Base-by-base conservation (phyloP, 306 rosid genomes). In the Medicago lupulina region DNA sequence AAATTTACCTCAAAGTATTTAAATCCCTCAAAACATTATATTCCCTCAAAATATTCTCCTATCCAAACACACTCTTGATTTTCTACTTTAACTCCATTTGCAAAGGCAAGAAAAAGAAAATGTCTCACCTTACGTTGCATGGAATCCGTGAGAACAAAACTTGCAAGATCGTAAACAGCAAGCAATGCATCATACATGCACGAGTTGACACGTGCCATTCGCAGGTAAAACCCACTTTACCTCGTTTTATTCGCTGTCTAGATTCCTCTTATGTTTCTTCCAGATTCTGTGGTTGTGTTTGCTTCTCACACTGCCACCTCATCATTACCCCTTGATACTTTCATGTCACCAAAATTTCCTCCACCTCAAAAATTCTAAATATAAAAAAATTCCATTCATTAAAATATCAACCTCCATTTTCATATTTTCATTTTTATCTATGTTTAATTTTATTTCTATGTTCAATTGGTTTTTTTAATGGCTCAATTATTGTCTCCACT, bases 241-340 rank as follows among this genome's bases (percentile, higher is more conserved):
- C 78, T 87, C 55, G 12, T 63, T 76, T 59, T 11, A 8, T 11
- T 55, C 68, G 50, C 64, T 61, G 12, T 31, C 55, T 68, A 59
- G 82, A 88, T 82, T 80, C 88, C 43, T 81, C 78, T 73, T 4
- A 46, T 21, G 71, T 74, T 63, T 59, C 75, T 21, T 79, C 80
- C 83, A 82, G 74, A 67, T 89, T 88, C 81, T 59, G 0, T 9
- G 69, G 77, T 78, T 41, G 72, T 83, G 46, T 19, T 62, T 87
- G 97, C 92, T 80, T 78, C 23, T 61, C 18, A 80, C 70, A n/a
- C 21, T 73, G 91, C 96, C 97, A 95, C 84, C 77, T 89, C 93
- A 89, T 74, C 89, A 74, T 5, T 40, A 28, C 54, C 67, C 19
- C 25, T 71, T 63, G 54, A 78, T 14, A 9, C 28, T 70, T 80